A percentile compares a stretch with the other conserved stretches of the same genome.
Conservation (phyloP, 108 stramenopile genomes). For the Cyclotella cryptica region DNA sequence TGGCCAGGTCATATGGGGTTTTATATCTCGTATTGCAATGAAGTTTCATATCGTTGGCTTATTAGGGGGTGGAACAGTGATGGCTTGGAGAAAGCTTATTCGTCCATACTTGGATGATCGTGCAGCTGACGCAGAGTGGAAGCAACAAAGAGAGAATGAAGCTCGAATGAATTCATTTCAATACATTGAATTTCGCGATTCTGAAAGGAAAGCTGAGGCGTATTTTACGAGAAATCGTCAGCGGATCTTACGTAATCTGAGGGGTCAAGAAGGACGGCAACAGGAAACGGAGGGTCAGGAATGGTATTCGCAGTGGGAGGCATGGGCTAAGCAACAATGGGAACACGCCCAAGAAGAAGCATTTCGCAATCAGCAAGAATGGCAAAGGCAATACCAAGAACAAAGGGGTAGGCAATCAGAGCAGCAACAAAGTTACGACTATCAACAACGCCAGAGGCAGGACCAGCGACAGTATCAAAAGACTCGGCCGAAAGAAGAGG, state of each 20-base stretch:
- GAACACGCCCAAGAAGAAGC: slow-evolving; percentile 56
- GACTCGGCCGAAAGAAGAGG: slow-evolving; percentile 42
- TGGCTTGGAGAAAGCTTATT: slow-evolving; percentile 79
- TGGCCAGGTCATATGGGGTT: slow-evolving; percentile 15
- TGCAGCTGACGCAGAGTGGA: slow-evolving; percentile 76
- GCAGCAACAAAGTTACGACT: slow-evolving; percentile 41
- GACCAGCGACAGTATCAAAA: slow-evolving; percentile 47
- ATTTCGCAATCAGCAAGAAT: slow-evolving; percentile 50
- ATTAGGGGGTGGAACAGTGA: slow-evolving; percentile 62
- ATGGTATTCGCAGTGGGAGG: slow-evolving; percentile 86
- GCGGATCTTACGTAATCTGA: slow-evolving; percentile 59
- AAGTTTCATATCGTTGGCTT: slow-evolving; percentile 66
- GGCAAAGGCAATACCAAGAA: slow-evolving; percentile 59
- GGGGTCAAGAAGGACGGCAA: slow-evolving; percentile 54
- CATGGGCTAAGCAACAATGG: slow-evolving; percentile 78
- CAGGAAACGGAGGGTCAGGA: slow-evolving; percentile 64
- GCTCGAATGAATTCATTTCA: slow-evolving; percentile 45
- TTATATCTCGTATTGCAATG: slow-evolving; percentile 36
- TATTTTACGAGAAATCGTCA: slow-evolving; percentile 62
- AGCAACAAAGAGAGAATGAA: slow-evolving; percentile 80
- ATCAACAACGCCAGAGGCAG: slow-evolving; percentile 40
- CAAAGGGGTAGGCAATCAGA: slow-evolving; percentile 28
- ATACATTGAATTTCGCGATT: slow-evolving; percentile 64
- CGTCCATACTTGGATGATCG: slow-evolving; percentile 75
- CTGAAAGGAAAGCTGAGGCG: slow-evolving; percentile 52